Evolutionary conservation across 768 basidiomycete species (phyloP), one percentile per base, ranked within the genome.

Genomic region (Suillus cothurnatus): DNA sequence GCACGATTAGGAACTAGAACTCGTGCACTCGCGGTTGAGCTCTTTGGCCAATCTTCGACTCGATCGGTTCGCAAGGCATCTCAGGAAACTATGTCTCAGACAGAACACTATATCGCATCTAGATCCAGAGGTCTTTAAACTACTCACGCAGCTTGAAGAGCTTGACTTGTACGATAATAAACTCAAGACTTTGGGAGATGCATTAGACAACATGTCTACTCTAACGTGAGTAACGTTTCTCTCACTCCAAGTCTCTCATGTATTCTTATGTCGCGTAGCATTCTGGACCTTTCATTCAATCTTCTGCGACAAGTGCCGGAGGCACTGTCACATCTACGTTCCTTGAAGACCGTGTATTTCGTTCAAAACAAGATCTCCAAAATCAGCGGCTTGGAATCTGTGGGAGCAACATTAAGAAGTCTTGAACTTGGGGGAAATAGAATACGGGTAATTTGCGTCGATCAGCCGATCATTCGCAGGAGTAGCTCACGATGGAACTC

Each of bases 131-230:
- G 86, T 89, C 12, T 94, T 97, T 70, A 80, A 81, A 36, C 78
- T 83, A 38, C 76, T 98, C 63, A 83, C 74, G 15, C 82, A 86
- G 53, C 78, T 99, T 41, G 92, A 95, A 72, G 97, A 99, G 68
- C 77, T 99, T 64, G 97, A 99, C 78, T 71, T 98, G 67, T 99
- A 99, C 74, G 97, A 99, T 76, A 99, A 99, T 80, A 90, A 94
- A 75, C 76, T 99, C 68, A 96, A 93, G 78, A 78, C 80, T 59
- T 75, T 93, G 23, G 91, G 86, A 0, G 80, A 86, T 66, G 89
- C 91, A 0, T 71, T 98, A 61, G 82, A 89, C 65, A 80, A 80
- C 39, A 71, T 88, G 50, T 74, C 76, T 6, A 82, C 82, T 38
- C 81, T 94, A 61, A 80, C 70, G 92, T 93, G 74, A 70, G 88